phyloP scores from a whole-genome alignment of 2,329 filamentous ascomycete species.

The Periconia sp. region DNA sequence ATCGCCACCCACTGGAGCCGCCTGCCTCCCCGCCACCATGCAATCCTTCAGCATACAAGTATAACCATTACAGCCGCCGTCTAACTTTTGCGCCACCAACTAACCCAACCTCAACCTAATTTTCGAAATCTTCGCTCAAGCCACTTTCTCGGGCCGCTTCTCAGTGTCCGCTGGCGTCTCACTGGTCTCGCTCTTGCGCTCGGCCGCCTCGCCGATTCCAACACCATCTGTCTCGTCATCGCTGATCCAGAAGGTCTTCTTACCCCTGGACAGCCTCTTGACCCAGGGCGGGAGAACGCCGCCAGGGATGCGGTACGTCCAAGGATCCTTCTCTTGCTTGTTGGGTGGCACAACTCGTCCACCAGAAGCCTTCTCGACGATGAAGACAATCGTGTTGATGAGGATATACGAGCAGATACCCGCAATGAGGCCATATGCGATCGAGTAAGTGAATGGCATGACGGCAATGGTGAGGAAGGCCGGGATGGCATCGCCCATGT shows the following conservation, averaged over 20 bases:
- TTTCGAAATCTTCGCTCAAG: conserved; percentile 17
- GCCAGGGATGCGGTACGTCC: conserved; percentile 78
- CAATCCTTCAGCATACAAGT: too few relatives aligned
- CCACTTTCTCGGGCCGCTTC: conserved; percentile 26
- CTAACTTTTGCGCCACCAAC: too few relatives aligned
- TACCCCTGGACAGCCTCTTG: conserved; percentile 66
- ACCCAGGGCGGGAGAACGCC: conserved; percentile 79
- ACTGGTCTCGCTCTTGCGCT: conserved; percentile 32
- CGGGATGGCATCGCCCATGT: conserved; percentile 82
- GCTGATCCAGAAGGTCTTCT: conserved; percentile 73
- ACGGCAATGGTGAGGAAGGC: conserved; percentile 83
- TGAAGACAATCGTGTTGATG: conserved; percentile 74
- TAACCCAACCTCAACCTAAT: too few relatives aligned
- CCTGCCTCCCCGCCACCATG: too few relatives aligned
- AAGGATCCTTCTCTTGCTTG: conserved; percentile 77
- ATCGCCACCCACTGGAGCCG: too few relatives aligned
- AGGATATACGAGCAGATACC: conserved; percentile 78
- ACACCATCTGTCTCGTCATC: conserved; percentile 35
- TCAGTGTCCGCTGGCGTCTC: conserved; percentile 30
- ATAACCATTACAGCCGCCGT: too few relatives aligned
- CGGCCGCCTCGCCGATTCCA: conserved; percentile 16
- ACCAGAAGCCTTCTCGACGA: conserved; percentile 68
- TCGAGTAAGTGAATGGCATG: conserved; percentile 91
- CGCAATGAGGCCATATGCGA: conserved; percentile 83
- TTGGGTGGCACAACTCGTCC: conserved; percentile 77